Conservation (phyloP, 805 yeast species). For the Clavispora vitiphila region DNA sequence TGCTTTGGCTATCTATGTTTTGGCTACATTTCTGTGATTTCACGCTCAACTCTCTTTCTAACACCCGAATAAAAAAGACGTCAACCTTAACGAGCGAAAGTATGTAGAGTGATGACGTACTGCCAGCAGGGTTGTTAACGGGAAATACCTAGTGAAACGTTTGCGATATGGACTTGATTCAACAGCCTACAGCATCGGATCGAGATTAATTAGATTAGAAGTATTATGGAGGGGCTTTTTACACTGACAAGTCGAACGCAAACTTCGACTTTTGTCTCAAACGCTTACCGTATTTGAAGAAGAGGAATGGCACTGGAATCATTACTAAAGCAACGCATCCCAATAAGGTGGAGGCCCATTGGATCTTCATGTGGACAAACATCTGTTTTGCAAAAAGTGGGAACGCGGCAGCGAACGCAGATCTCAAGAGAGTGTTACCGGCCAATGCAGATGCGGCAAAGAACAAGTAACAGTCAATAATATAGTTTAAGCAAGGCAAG, state of each 20-base stretch:
- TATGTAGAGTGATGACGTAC: too few relatives aligned
- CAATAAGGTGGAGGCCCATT: constrained; percentile 75
- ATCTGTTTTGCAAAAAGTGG: constrained; percentile 69
- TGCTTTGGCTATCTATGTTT: too few relatives aligned
- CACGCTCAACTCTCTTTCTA: too few relatives aligned
- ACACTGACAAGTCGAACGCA: constrained; percentile 9
- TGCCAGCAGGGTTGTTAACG: too few relatives aligned
- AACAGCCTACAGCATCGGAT: too few relatives aligned
- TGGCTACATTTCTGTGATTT: too few relatives aligned
- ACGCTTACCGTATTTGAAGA: constrained; percentile 41
- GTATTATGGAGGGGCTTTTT: neutral
- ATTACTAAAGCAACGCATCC: constrained; percentile 56
- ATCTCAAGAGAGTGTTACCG: constrained; percentile 60
- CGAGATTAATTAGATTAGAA: neutral
- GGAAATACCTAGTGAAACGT: too few relatives aligned
- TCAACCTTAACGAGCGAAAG: too few relatives aligned
- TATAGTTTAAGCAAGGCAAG: constrained; percentile 64
- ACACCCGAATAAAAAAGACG: too few relatives aligned
- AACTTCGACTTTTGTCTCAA: constrained; percentile 55
- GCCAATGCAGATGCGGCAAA: constrained; percentile 60
- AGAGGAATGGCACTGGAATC: constrained; percentile 65
- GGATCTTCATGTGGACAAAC: constrained; percentile 63
- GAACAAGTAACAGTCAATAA: constrained; percentile 62
- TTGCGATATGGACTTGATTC: too few relatives aligned
- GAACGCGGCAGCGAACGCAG: constrained; percentile 58